Conservation (phyloP, 2,329 filamentous ascomycete genomes). For the Cladosporium colombiae region DNA sequence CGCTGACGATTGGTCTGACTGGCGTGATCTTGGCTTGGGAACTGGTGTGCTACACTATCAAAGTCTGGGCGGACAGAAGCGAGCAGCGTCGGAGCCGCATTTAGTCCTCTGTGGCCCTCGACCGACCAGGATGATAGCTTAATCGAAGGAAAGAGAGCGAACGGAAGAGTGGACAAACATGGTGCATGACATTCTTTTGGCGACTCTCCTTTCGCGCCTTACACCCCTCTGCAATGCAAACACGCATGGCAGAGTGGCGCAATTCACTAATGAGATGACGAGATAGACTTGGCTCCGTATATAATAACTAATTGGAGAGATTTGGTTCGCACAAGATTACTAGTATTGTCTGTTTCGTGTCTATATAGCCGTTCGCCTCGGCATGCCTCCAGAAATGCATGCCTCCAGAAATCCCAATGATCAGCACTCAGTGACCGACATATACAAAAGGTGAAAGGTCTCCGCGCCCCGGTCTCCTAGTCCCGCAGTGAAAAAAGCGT, state of each 20-base stretch:
- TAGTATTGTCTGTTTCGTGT: not conserved
- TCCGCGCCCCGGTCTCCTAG: no score
- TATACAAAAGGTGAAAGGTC: no score
- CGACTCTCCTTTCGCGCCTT: not conserved
- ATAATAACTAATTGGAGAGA: no score
- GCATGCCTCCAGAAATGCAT: no score
- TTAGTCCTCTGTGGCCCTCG: not conserved
- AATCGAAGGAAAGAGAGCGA: not conserved
- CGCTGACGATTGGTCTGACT: slow-evolving; percentile 79
- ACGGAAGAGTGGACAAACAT: not conserved
- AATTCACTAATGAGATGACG: not conserved
- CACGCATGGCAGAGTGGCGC: not conserved
- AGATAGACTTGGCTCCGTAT: no score
- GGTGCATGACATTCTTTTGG: not conserved
- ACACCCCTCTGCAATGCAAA: not conserved
- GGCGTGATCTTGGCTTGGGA: slow-evolving; percentile 84
- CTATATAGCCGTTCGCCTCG: no score
- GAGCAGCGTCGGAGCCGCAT: slow-evolving; percentile 27
- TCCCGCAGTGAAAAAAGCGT: no score
- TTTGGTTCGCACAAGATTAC: no score
- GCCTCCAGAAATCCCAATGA: no score
- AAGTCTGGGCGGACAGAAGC: slow-evolving; percentile 71
- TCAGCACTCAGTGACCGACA: no score
- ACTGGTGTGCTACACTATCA: slow-evolving; percentile 74
- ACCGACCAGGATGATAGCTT: no score